Percentiles rank a stretch among this genome's conserved stretches.
These are phyloP conservation scores for Solanum bulbocastanum DNA, from an alignment of 257 asterid genomes.

Conservation along the genomic window DNA sequence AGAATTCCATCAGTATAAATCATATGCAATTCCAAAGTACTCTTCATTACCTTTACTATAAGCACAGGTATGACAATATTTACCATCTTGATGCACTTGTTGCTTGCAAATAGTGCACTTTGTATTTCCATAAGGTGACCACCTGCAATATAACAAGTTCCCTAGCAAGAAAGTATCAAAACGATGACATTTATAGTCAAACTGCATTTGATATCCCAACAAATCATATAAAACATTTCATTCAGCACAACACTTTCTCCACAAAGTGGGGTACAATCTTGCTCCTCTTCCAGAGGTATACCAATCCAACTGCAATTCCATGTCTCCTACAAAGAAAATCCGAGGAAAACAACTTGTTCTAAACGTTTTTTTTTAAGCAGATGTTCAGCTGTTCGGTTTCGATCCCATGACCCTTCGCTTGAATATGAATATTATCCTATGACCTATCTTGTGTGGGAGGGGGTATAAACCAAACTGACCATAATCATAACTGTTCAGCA, in stretches of 20 bases:
- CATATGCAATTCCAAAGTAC: not conserved
- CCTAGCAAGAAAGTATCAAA: not conserved
- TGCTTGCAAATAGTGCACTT: conserved; percentile 94
- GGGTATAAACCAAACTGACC: not conserved
- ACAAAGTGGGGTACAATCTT: not conserved
- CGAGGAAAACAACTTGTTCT: not conserved
- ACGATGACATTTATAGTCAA: not conserved
- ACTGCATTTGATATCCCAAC: not conserved
- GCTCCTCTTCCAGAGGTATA: not conserved
- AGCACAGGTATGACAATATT: conserved; percentile 97
- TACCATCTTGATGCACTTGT: conserved; percentile 96
- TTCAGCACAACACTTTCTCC: not conserved
- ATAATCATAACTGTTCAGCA: not conserved
- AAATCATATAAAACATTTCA: not conserved
- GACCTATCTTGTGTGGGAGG: not conserved
- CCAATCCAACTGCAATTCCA: not conserved
- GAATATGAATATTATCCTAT: not conserved
- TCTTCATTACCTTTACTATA: conserved; percentile 70
- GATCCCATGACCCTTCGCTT: not conserved
- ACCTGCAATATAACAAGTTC: conserved; percentile 38
- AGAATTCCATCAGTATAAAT: not conserved
- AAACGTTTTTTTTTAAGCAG: not conserved
- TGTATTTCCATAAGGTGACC: conserved; percentile 76
- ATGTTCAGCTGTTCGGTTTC: not conserved
- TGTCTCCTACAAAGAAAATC: not conserved